These are phyloP conservation scores for Trametes maxima DNA, from an alignment of 768 basidiomycete genomes.

Conservation along the genomic window DNA sequence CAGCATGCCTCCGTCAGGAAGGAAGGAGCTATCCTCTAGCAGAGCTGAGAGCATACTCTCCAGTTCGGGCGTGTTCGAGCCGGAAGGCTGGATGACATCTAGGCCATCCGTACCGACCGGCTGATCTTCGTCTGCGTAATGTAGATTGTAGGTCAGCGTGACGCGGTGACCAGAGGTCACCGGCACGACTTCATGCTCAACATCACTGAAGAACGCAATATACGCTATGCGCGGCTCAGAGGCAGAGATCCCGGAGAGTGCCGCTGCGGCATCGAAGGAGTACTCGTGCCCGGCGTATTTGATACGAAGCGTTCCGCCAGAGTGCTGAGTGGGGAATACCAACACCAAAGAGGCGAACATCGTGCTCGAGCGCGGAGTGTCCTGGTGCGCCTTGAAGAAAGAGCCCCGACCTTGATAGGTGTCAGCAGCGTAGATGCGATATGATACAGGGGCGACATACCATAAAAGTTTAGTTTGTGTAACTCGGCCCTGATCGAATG, in stretches of 20 bases:
- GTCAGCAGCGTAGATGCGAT: neutral
- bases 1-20: slow-evolving; percentile 41
- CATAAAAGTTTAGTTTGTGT: slow-evolving; percentile 41
- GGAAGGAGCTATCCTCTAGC: slow-evolving; percentile 36
- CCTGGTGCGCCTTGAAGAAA: slow-evolving; percentile 22
- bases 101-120: neutral
- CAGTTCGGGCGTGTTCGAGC: slow-evolving; percentile 17
- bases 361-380: slow-evolving; percentile 9
- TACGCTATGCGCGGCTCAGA: slow-evolving; percentile 35
- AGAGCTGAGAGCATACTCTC: slow-evolving; percentile 28
- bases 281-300: slow-evolving; percentile 15
- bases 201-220: slow-evolving; percentile 46
- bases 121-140: slow-evolving; percentile 19
- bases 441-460: slow-evolving; percentile 25
- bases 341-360: slow-evolving; percentile 52
- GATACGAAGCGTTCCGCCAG: slow-evolving; percentile 47
- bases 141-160: slow-evolving; percentile 49
- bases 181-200: slow-evolving; percentile 47
- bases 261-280: slow-evolving; percentile 37
- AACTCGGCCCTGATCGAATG: slow-evolving; percentile 33
- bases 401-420: slow-evolving; percentile 8
- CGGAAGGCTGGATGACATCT: neutral
- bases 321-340: slow-evolving; percentile 46
- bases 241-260: slow-evolving; percentile 11
- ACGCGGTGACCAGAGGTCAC: slow-evolving; percentile 46